These are phyloP conservation scores for Neonectria punicea DNA, from an alignment of 2,329 filamentous ascomycete species.

Conservation along the genomic window DNA sequence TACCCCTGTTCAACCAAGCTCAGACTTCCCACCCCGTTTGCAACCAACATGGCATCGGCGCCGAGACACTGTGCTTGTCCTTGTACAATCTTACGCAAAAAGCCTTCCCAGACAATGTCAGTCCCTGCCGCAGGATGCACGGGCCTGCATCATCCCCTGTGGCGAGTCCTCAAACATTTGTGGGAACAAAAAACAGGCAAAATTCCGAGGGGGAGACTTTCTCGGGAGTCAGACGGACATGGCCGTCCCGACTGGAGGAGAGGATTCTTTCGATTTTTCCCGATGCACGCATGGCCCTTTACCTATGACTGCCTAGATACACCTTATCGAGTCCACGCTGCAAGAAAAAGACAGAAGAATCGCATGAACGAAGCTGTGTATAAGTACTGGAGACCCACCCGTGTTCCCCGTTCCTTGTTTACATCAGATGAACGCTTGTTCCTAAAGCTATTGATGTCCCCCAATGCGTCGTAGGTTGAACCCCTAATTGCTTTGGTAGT, in stretches of 20 bases:
- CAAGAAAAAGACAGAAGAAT: constrained; percentile 38
- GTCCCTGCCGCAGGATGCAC: constrained; percentile 36
- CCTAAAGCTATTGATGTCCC: background rate
- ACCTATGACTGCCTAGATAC: constrained; percentile 40
- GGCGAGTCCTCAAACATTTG: constrained; percentile 31
- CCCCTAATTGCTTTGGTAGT: too few species aligned
- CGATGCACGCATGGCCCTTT: constrained; percentile 29
- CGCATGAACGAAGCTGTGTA: constrained; percentile 31
- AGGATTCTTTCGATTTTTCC: constrained; percentile 26
- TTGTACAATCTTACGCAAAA: constrained; percentile 45
- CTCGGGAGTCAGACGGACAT: constrained; percentile 28
- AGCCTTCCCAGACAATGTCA: constrained; percentile 31
- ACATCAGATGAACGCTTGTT: background rate
- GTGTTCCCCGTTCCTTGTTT: background rate
- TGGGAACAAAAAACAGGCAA: constrained; percentile 24
- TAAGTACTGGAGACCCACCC: background rate
- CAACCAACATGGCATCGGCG: constrained; percentile 28
- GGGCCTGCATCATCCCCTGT: constrained; percentile 33
- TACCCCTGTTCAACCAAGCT: constrained; percentile 41
- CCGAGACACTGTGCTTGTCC: constrained; percentile 35
- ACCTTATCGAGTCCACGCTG: constrained; percentile 42
- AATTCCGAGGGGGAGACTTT: constrained; percentile 24
- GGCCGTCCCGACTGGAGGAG: constrained; percentile 21
- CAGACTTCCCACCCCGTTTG: constrained; percentile 32
- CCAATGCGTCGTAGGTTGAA: background rate